A percentile compares a stretch with the other conserved stretches of the same genome.
phyloP scores from a whole-genome alignment of 2,329 filamentous ascomycete species.

The Botrytis medusae region DNA sequence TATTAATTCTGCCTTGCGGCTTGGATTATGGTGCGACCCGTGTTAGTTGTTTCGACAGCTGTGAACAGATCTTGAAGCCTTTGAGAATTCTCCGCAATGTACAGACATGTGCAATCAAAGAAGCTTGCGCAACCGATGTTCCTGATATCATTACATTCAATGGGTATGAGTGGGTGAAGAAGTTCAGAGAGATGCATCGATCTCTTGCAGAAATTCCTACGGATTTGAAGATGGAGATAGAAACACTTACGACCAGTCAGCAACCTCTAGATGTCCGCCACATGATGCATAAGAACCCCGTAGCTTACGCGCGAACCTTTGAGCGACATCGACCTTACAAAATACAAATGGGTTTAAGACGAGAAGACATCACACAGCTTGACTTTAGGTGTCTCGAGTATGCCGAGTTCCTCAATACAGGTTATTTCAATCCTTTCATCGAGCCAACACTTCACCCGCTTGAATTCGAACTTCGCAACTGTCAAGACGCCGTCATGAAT shows the following conservation, averaged over 20 bases:
- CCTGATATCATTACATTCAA: slow-evolving; percentile 3
- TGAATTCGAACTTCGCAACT: slow-evolving; percentile 5
- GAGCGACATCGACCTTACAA: slow-evolving; percentile 17
- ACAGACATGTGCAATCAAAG: neutral
- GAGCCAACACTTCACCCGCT: slow-evolving; percentile 17
- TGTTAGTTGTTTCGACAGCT: neutral
- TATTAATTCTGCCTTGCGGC: neutral
- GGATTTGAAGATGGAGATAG: neutral
- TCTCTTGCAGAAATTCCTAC: neutral
- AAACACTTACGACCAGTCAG: neutral
- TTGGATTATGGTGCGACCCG: neutral
- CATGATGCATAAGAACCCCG: slow-evolving; percentile 14
- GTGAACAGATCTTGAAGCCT: neutral
- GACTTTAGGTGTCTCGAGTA: neutral
- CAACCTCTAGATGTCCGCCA: neutral
- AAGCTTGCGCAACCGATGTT: neutral
- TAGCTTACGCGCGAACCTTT: slow-evolving; percentile 22
- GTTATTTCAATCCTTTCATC: neutral
- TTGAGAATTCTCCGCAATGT: slow-evolving; percentile 13
- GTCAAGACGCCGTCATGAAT: neutral
- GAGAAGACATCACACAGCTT: slow-evolving; percentile 3
- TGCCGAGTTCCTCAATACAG: neutral
- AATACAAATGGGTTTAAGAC: slow-evolving; percentile 19
- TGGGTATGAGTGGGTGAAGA: neutral
- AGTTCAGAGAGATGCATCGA: neutral